Conservation (phyloP, 208 protist species). For the Leishmania tarentolae region DNA sequence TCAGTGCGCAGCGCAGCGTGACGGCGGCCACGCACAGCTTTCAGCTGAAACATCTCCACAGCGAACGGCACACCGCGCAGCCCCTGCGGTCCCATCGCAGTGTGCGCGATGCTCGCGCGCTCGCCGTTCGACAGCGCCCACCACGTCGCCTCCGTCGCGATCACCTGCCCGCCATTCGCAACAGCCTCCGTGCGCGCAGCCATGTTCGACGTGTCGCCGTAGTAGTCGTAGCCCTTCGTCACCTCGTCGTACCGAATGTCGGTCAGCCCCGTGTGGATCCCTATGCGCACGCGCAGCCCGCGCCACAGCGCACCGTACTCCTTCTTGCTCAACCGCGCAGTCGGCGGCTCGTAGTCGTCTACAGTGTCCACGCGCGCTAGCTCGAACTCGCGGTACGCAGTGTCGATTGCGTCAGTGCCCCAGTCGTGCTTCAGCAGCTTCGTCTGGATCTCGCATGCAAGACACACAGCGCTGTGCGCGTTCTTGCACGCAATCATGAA, state of each 20-base stretch:
- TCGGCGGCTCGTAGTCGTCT: constrained; percentile 27
- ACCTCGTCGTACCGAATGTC: constrained; percentile 63
- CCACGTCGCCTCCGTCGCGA: constrained; percentile 50
- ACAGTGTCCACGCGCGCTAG: constrained; percentile 21
- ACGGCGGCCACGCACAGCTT: constrained; percentile 43
- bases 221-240: constrained; percentile 57
- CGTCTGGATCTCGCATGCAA: constrained; percentile 54
- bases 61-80: constrained; percentile 61
- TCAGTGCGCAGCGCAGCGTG: constrained; percentile 54
- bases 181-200: constrained; percentile 77
- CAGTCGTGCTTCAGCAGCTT: constrained; percentile 60
- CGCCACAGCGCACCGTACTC: constrained; percentile 43
- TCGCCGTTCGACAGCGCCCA: constrained; percentile 36
- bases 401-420: constrained; percentile 46
- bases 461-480: constrained; percentile 39
- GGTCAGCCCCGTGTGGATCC: constrained; percentile 64
- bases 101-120: constrained; percentile 30
- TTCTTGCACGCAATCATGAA: constrained; percentile 63
- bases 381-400: constrained; percentile 54
- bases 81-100: constrained; percentile 33
- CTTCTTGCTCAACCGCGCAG: constrained; percentile 33
- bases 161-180: constrained; percentile 78
- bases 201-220: constrained; percentile 59
- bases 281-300: constrained; percentile 59
- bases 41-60: constrained; percentile 68